Base-by-base conservation (phyloP, 2,329 filamentous ascomycete species). In the Ophiocordyceps sinensis region DNA sequence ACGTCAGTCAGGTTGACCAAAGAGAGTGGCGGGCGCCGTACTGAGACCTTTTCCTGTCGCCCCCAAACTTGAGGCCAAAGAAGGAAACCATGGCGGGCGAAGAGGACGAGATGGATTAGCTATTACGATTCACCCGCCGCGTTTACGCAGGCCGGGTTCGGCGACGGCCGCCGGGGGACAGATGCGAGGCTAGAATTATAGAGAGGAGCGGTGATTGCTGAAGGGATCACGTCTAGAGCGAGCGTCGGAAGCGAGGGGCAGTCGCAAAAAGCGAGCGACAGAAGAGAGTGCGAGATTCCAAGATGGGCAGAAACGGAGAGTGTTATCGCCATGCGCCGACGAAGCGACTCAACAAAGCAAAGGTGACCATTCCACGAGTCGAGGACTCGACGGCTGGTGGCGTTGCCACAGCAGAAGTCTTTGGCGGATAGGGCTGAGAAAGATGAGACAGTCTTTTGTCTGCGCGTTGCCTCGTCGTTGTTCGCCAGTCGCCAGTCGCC, bases 21-120 rank as follows among this genome's bases (percentile, higher is more conserved):
- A 14, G 11, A 32, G 12, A 13, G 32, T 11, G 21, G 32, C 5
- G 35, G 13, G 42, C 7, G 31, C 44, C 56, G 51, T 55, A 65
- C 70, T 64, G 54, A n/a, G 60, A 68, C 65, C 71, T 74, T 57
- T 75, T 76, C 60, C 68, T 75, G 46, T 71, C 69, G 49, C 64
- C 63, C 39, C 71, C 69, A 44, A 75, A 61, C 53, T 68, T 74
- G 52, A 77, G 58, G 39, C 72, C 71, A 47, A 76, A 75, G 47
- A 77, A 73, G 3, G 73, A 75, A 19, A 76, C 73, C 73, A 77
- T 76, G 37, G 28, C 23, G 31, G 23, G 17, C 26, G 9, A 6
- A 5, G 13, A 3, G 13, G 4, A 28, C 7, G 12, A 30, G n/a
- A n/a, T 19, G 12, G 14, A 15, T 35, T 35, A 35, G 32, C 4